phyloP scores from a whole-genome alignment of 306 rosid species.

The Citrullus amarus region DNA sequence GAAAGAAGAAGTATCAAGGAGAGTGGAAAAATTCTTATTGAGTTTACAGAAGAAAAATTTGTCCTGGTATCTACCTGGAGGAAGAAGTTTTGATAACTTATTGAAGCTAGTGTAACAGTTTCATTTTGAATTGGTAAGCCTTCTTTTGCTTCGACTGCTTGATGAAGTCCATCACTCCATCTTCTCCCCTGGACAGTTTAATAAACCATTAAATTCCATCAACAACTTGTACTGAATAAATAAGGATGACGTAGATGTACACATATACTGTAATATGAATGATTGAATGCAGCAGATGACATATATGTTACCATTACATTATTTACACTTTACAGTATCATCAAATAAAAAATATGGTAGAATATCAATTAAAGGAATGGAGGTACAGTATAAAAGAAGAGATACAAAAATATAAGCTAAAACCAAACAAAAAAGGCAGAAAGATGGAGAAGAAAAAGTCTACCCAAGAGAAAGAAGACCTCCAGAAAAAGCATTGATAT shows the following conservation, averaged over 20 bases:
- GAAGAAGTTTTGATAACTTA: slow-evolving; percentile 96
- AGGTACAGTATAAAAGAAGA: not conserved
- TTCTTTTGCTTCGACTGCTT: slow-evolving; percentile 99
- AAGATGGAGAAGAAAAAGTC: no score
- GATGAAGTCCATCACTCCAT: slow-evolving; percentile 99
- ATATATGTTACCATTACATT: not conserved
- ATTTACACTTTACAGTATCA: not conserved
- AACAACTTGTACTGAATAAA: not conserved
- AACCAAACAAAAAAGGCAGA: not conserved
- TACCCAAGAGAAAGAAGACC: no score
- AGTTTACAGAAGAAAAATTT: not conserved
- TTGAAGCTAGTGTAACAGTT: slow-evolving; percentile 92
- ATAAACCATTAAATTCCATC: not conserved
- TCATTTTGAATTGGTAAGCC: slow-evolving; percentile 90
- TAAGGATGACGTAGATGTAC: not conserved
- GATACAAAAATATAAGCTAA: not conserved
- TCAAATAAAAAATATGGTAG: not conserved
- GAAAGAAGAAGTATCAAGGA: slow-evolving; percentile 16
- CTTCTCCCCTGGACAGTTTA: slow-evolving; percentile 57
- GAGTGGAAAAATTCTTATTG: not conserved
- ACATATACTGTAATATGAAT: not conserved
- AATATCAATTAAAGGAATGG: not conserved
- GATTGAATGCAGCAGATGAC: not conserved
- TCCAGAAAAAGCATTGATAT: no score
- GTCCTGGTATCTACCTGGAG: slow-evolving; percentile 61